Conservation (phyloP, 495 filamentous ascomycete genomes). For the Neurospora sp. region DNA sequence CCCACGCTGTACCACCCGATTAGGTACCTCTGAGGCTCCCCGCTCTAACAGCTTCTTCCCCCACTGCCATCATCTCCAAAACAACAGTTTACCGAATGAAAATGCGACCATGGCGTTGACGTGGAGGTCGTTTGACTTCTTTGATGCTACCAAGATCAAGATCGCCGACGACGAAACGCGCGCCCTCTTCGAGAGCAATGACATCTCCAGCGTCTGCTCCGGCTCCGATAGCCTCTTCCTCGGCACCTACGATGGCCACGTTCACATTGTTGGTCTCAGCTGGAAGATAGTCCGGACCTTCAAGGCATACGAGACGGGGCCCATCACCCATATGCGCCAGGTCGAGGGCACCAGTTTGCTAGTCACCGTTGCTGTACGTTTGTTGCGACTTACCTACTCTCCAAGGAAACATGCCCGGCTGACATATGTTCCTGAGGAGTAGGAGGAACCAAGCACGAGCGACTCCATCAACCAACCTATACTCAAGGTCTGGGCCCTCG, state of each 20-base stretch:
- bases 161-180: constrained; percentile 57
- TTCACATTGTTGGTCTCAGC: constrained; percentile 73
- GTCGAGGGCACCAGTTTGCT: constrained; percentile 78
- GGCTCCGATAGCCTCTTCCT: constrained; percentile 88
- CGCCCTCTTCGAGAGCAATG: constrained; percentile 37
- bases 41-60: neutral
- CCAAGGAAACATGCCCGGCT: neutral
- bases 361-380: constrained; percentile 60
- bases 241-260: constrained; percentile 70
- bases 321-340: constrained; percentile 93
- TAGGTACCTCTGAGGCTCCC: neutral
- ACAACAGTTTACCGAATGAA: constrained; percentile 4
- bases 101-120: constrained; percentile 28
- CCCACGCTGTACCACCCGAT: neutral
- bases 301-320: constrained; percentile 65
- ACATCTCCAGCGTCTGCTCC: constrained; percentile 55
- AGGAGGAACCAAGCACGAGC: constrained; percentile 64
- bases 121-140: constrained; percentile 99
- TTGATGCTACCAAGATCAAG: constrained; percentile 81
- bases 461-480: constrained; percentile 51
- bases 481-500: constrained; percentile 91
- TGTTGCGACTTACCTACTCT: neutral
- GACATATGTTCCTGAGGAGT: neutral
- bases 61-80: neutral
- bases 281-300: constrained; percentile 86